phyloP scores from a whole-genome alignment of 495 filamentous ascomycete species.

The Parathielavia hyrcaniae region DNA sequence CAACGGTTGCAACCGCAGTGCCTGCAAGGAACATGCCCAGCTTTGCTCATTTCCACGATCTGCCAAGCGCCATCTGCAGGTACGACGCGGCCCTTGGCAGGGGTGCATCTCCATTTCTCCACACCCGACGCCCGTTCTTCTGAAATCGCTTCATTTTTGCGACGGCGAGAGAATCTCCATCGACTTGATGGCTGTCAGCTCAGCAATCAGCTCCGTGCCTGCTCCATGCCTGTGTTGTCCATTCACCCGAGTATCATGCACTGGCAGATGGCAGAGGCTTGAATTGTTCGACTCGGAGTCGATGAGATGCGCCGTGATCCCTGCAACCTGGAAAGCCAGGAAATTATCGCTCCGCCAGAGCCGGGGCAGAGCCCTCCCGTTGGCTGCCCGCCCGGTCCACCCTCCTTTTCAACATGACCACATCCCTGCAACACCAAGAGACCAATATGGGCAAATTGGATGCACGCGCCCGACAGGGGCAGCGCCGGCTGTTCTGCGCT shows the following conservation, averaged over 20 bases:
- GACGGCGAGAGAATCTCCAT: too few relatives aligned
- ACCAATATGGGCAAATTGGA: slow-evolving; percentile 13
- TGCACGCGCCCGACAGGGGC: not conserved
- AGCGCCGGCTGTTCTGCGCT: not conserved
- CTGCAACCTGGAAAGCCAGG: slow-evolving; percentile 11
- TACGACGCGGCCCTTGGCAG: slow-evolving; percentile 2
- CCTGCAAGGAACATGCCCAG: slow-evolving; percentile 12
- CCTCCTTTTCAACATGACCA: slow-evolving; percentile 7
- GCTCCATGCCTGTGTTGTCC: too few relatives aligned
- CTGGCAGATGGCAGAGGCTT: too few relatives aligned
- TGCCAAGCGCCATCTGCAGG: slow-evolving; percentile 16
- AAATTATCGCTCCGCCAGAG: slow-evolving; percentile 13
- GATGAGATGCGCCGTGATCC: slow-evolving; percentile 11
- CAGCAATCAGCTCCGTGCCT: too few relatives aligned
- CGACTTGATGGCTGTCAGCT: too few relatives aligned
- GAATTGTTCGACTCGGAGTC: too few relatives aligned
- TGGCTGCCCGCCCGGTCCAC: slow-evolving; percentile 16
- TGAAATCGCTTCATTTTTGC: too few relatives aligned
- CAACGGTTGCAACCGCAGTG: not conserved
- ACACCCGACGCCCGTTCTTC: not conserved
- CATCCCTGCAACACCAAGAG: slow-evolving; percentile 11
- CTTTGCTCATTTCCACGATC: slow-evolving; percentile 18
- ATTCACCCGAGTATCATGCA: too few relatives aligned
- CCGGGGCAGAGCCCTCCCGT: slow-evolving; percentile 13
- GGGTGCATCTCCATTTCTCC: not conserved